Percentiles rank a stretch among this genome's conserved stretches.
phyloP scores from a whole-genome alignment of 2,329 filamentous ascomycete species.

The Byssothecium circinans region DNA sequence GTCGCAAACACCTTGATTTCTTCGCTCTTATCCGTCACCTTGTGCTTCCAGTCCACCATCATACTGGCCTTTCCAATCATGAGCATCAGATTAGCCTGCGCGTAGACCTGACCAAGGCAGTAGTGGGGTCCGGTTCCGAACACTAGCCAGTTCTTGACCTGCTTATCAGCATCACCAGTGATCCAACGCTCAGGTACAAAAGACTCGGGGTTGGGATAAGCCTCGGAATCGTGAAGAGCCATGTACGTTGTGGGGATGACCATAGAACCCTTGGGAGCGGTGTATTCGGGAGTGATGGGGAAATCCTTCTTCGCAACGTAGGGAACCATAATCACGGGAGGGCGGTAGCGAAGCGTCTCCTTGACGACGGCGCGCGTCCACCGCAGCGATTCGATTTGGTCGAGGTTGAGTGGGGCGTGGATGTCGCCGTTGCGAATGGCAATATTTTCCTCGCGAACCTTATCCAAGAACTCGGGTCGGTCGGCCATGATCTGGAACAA shows the following conservation, averaged over 20 bases:
- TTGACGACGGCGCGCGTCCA: conserved; percentile 90
- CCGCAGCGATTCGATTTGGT: conserved; percentile 82
- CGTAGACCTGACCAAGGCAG: conserved; percentile 92
- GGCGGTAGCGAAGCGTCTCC: conserved; percentile 72
- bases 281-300: conserved; percentile 84
- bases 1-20: conserved; percentile 98
- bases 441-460: conserved; percentile 88
- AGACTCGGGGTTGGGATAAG: conserved; percentile 82
- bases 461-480: conserved; percentile 87
- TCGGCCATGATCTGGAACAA: conserved; percentile 93
- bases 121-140: conserved; percentile 97
- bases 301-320: conserved; percentile 95
- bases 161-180: conserved; percentile 81
- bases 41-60: conserved; percentile 86
- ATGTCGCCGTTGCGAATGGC: conserved; percentile 73
- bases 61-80: conserved; percentile 90
- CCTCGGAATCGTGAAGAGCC: conserved; percentile 86
- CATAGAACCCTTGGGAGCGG: conserved; percentile 95
- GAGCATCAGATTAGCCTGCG: conserved; percentile 81
- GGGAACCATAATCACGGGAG: conserved; percentile 95
- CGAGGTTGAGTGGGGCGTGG: conserved; percentile 71
- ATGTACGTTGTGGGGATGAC: conserved; percentile 89
- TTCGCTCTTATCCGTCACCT: conserved; percentile 79
- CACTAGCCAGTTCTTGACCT: conserved; percentile 95
- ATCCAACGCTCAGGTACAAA: conserved; percentile 65